Base-by-base conservation (phyloP, 148 eudicot species). In the Spergularia bocconei region DNA sequence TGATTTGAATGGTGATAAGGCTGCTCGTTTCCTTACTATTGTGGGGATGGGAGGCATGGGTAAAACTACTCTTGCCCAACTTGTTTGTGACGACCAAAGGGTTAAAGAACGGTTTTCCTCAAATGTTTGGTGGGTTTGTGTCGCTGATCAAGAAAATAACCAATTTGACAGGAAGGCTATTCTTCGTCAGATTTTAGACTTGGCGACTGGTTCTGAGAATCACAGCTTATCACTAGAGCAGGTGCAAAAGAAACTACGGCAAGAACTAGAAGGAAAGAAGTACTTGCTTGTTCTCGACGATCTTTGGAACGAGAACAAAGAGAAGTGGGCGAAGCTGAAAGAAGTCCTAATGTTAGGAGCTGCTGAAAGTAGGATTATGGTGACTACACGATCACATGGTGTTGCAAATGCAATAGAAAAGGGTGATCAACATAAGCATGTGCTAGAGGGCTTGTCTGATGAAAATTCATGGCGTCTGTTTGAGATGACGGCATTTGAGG, bases 41-140 rank as follows among this genome's bases (percentile, higher is more conserved):
- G 81, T 78, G 13, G 81, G 81, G 6, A 67, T 78, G 0, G 80
- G 82, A 52, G 82, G 82, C 0, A 39, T 79, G 13, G 82, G 82
- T 3, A 79, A 79, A 55, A 79, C 82, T 5, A 11, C 82, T 17
- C 78, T 79, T 11, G 78, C 78, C 0, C 76, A 70, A n/a, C 74
- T 74, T 61, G 66, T 79, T 2, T 74, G 11, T 19, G 21, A 53
- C 23, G 66, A 79, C 19, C 0, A 64, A 5, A 29, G 33, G 64
- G 44, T 75, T 13, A 0, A 19, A 19, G 25, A 23, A 23, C 0
- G 25, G 25, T 23, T 23, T 23, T 23, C 25, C 25, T 23, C 25
- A 1, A 23, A 23, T 23, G 25, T 23, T 0, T 23, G 25, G 25
- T 23, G 25, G 25, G 25, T 23, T 23, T 23, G 25, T 23, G 25